Base-by-base conservation (phyloP, 176 grass and related monocot genomes). In the Eremochloa ophiuroides region DNA sequence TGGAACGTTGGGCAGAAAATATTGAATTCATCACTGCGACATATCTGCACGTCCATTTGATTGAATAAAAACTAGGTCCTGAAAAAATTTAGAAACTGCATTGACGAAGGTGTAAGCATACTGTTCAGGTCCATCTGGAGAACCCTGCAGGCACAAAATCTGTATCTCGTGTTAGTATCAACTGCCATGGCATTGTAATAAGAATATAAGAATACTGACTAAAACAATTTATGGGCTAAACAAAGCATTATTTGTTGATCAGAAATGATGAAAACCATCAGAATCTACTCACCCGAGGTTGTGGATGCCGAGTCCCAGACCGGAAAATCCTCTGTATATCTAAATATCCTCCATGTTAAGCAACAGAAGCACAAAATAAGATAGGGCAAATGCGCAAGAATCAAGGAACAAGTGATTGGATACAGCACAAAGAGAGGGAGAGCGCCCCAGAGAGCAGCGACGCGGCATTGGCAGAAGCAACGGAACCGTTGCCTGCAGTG, bases 11-110 rank as follows among this genome's bases (percentile, higher is more conserved):
- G 16, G 95, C 95, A 50, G 95, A 94, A 90, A 98, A 98, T 87
- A 98, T 98, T 78, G 95, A 91, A 87, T 98, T 98, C 95, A 98
- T 98, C 31, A 98, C 86, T 62, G 95, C 90, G 46, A 98, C 95
- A 79, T 98, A 97, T 94, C 94, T 97, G 94, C 62, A 82, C 0
- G 37, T 71, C 3, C 55, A 80, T 81, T 83, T 76, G 9, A 28
- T 62, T 23, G 63, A 62, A 62, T 80, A 53, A 88, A 85, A 46
- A 79, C 53, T 66, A 74, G 53, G 44, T 73, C 46, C 35, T 35
- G 35, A 47, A 64, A 74, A 28, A 37, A 38, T 23, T 4, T 59
- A 47, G 81, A 73, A 8, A n/a, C 28, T 34, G 13, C 46, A 73
- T 17, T 69, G 62, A 83, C 59, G 29, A 82, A 40, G 62, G 48